These are phyloP conservation scores for Rhinocladiella similis DNA, from an alignment of 2,329 filamentous ascomycete genomes.

Conservation along the genomic window DNA sequence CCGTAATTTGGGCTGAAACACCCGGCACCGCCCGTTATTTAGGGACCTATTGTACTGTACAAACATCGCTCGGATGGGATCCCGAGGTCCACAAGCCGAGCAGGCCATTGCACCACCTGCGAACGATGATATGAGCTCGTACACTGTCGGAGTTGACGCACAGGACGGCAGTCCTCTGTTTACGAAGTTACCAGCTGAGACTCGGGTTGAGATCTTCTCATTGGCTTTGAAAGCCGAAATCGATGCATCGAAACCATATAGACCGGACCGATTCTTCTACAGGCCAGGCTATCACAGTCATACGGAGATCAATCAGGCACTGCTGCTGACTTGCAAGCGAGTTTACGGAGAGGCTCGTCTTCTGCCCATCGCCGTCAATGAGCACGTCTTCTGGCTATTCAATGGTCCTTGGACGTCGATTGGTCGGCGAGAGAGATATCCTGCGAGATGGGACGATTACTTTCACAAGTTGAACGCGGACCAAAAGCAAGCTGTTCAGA, in stretches of 20 bases:
- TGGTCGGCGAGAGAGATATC: neutral
- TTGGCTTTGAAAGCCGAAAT: conserved; percentile 34
- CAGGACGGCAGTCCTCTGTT: conserved; percentile 37
- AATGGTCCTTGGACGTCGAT: conserved; percentile 25
- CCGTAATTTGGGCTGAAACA: neutral
- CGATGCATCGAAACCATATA: conserved; percentile 28
- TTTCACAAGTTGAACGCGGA: conserved; percentile 26
- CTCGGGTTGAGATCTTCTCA: conserved; percentile 51
- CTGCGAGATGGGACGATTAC: conserved; percentile 17
- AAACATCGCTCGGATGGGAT: neutral
- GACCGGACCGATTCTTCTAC: conserved; percentile 30
- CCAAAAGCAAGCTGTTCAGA: conserved; percentile 26
- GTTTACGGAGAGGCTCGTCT: conserved; percentile 40
- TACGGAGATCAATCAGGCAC: conserved; percentile 31
- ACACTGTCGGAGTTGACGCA: neutral
- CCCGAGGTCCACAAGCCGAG: neutral
- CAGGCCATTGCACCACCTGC: neutral
- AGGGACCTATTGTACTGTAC: no score
- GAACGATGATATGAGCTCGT: neutral
- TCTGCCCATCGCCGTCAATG: conserved; percentile 36
- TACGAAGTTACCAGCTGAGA: conserved; percentile 46
- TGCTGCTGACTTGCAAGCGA: conserved; percentile 41
- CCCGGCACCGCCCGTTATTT: neutral
- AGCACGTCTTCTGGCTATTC: conserved; percentile 34
- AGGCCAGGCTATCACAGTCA: conserved; percentile 36